A percentile compares a stretch with the other conserved stretches of the same genome.
Conservation (phyloP, 2,329 filamentous ascomycete species). For the Fusarium torreyae region DNA sequence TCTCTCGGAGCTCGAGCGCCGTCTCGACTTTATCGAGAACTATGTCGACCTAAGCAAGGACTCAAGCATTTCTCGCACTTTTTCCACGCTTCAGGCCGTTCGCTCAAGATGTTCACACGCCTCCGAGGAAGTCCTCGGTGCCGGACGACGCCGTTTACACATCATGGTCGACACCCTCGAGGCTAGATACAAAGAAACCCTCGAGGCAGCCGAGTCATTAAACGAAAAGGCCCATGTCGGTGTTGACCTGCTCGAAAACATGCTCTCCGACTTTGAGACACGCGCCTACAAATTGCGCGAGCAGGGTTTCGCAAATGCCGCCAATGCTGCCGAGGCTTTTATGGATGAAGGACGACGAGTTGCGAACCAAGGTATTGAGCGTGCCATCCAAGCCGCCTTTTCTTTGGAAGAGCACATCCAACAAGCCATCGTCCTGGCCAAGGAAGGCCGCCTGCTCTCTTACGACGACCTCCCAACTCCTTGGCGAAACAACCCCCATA, state of each 20-base stretch:
- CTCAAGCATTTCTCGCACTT: slow-evolving; percentile 85
- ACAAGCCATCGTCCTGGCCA: slow-evolving; percentile 79
- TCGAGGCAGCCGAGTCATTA: slow-evolving; percentile 87
- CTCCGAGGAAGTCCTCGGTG: slow-evolving; percentile 90
- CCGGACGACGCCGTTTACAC: slow-evolving; percentile 85
- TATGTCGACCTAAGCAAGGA: slow-evolving; percentile 90
- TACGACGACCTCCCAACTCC: slow-evolving; percentile 93
- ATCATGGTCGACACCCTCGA: slow-evolving; percentile 96
- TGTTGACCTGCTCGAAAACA: slow-evolving; percentile 86
- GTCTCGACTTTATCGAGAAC: slow-evolving; percentile 89
- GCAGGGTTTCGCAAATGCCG: slow-evolving; percentile 76
- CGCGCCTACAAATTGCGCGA: slow-evolving; percentile 85
- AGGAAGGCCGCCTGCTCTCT: slow-evolving; percentile 84
- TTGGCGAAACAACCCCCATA: slow-evolving; percentile 96
- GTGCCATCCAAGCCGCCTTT: slow-evolving; percentile 85
- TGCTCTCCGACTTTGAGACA: slow-evolving; percentile 87
- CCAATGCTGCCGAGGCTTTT: slow-evolving; percentile 78
- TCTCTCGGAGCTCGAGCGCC: slow-evolving; percentile 86
- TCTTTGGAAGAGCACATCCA: slow-evolving; percentile 89
- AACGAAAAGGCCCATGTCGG: slow-evolving; percentile 93
- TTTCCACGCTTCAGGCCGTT: slow-evolving; percentile 87
- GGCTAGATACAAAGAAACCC: slow-evolving; percentile 85
- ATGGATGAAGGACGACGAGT: slow-evolving; percentile 85
- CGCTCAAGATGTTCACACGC: slow-evolving; percentile 90
- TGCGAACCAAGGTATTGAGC: slow-evolving; percentile 83